Evolutionary conservation across 1,284 basidiomycete species (phyloP), one percentile per base, ranked within the genome.

Genomic region (Boletus hoseneyae): DNA sequence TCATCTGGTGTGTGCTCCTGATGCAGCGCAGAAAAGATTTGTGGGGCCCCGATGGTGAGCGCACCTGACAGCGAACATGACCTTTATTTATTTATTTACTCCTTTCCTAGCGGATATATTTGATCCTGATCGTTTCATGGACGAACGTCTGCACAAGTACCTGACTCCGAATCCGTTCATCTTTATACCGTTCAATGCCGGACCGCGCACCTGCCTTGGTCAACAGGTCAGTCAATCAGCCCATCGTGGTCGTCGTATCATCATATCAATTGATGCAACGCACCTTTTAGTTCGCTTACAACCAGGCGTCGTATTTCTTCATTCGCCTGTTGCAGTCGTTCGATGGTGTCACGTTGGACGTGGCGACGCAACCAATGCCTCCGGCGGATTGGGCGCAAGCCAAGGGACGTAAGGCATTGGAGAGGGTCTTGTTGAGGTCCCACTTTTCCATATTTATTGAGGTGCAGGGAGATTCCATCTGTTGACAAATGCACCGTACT

Each of bases 121-220:
- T 55, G 77, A 79, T 53, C 79, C 78, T 0, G 72, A 79, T 49
- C 68, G 79, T 1, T 80, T 75, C 67, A 53, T 80, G 6, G 78
- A 79, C 50, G 68, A 51, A 23, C 64, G 23, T 7, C 23, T 25
- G 23, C 23, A 25, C 6, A 25, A 25, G 6, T 25, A 25, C 23
- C 6, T 25, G 13, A 54, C 44, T 0, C 23, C 23, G 23, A 25
- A 25, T 7, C 23, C 23, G 23, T 25, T 25, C 23, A 25, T 25
- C 23, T 25, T 25, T 25, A 25, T 25, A 25, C 23, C 23, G 23
- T 25, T 25, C 23, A 25, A 7, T 7, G 23, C 23, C 23, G 23
- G 23, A 25, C 23, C 23, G 6, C 23, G 23, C 23, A 25, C 23
- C 23, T 25, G 23, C 23, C 23, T 25, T 25, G 23, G 23, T 25